These are phyloP conservation scores for Chaetothyriales sp. DNA, from an alignment of 2,329 filamentous ascomycete species.

Conservation along the genomic window DNA sequence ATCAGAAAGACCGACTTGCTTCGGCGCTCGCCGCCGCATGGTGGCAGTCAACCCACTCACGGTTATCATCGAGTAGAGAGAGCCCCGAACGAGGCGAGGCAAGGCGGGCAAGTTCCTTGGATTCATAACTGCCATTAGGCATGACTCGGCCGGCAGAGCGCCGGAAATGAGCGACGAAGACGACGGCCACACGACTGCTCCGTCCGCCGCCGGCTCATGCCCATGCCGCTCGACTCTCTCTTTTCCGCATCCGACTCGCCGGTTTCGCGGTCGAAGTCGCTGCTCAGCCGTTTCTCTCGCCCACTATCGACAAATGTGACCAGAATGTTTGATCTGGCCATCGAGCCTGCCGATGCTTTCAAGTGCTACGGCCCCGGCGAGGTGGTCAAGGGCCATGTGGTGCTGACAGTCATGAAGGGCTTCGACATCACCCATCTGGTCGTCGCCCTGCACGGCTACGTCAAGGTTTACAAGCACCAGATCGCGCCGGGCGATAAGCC, in stretches of 20 bases:
- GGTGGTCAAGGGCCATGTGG: slow-evolving; percentile 43
- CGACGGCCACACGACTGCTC: background rate
- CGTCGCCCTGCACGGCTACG: slow-evolving; percentile 47
- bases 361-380: slow-evolving; percentile 48
- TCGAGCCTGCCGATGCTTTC: slow-evolving; percentile 48
- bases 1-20: background rate
- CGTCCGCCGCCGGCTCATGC: slow-evolving; percentile 2
- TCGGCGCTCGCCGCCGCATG: background rate
- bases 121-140: background rate
- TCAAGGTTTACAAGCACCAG: slow-evolving; percentile 50
- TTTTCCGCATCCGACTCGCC: slow-evolving; percentile 29
- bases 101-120: background rate
- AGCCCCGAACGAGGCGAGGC: no score
- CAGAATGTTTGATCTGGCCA: slow-evolving; percentile 45
- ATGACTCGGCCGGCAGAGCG: background rate
- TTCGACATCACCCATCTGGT: slow-evolving; percentile 49
- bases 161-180: background rate
- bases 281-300: slow-evolving; percentile 41
- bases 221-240: slow-evolving; percentile 17
- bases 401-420: slow-evolving; percentile 45
- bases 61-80: no score
- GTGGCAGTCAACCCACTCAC: no score
- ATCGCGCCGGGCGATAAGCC: slow-evolving; percentile 40
- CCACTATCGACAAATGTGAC: slow-evolving; percentile 39
- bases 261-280: slow-evolving; percentile 27